These are phyloP conservation scores for Globisporangium camurandrum DNA, from an alignment of 352 stramenopile genomes.

Conservation along the genomic window DNA sequence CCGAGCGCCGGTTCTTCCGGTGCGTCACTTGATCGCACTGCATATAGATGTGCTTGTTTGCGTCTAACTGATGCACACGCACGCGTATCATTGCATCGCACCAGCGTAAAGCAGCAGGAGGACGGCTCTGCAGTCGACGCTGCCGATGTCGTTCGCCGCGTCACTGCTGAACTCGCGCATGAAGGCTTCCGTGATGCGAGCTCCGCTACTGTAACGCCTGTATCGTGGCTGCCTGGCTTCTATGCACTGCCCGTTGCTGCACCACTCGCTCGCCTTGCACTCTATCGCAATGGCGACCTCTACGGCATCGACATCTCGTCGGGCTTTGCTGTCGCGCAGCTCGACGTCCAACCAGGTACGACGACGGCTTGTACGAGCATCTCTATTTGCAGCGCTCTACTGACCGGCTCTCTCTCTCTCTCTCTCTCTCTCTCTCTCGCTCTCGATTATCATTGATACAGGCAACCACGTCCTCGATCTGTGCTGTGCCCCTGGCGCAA, in stretches of 20 bases:
- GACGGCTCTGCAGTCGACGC: neutral
- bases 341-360: conserved; percentile 47
- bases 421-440: no score
- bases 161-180: conserved; percentile 5
- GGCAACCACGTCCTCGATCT: conserved; percentile 89
- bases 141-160: conserved; percentile 6
- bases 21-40: conserved; percentile 9
- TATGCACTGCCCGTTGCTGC: conserved; percentile 46
- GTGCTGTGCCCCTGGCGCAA: conserved; percentile 91
- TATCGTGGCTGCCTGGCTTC: conserved; percentile 53
- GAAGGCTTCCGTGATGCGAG: conserved; percentile 2
- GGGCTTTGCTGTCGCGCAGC: conserved; percentile 53
- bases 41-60: neutral
- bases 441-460: no score
- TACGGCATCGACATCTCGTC: conserved; percentile 84
- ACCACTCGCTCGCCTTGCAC: conserved; percentile 30
- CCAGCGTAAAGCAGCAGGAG: conserved; percentile 5
- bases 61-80: neutral
- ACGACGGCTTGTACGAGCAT: neutral
- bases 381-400: neutral
- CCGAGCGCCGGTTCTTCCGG: conserved; percentile 56
- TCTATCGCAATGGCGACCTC: conserved; percentile 48
- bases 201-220: conserved; percentile 10
- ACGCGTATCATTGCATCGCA: neutral
- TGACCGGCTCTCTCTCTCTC: neutral